Percentiles rank a stretch among this genome's conserved stretches.
Conservation (phyloP, 106 monocot species). For the Vanilla planifolia region DNA sequence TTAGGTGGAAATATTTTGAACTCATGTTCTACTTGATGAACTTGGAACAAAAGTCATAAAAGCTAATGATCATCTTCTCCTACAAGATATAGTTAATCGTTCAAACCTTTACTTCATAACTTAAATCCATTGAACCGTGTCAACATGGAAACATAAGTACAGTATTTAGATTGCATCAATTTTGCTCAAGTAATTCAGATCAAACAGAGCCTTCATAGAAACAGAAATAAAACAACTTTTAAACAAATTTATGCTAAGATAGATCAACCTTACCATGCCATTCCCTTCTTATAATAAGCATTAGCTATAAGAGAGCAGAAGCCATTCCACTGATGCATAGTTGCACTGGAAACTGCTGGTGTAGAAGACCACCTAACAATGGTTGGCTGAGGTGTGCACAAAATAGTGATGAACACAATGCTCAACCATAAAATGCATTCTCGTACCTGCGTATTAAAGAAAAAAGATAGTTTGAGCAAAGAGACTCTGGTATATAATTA, state of each 20-base stretch:
- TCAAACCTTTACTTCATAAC: no score
- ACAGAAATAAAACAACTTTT: background rate
- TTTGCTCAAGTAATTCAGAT: no score
- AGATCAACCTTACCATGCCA: constrained; percentile 70
- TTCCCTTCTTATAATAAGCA: constrained; percentile 88
- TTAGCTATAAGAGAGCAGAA: constrained; percentile 91
- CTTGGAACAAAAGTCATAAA: no score
- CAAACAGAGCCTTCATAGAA: no score
- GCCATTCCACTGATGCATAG: constrained; percentile 87
- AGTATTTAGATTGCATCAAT: no score
- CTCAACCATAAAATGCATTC: constrained; percentile 94
- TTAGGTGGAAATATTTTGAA: no score
- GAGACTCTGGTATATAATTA: background rate
- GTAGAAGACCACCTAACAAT: constrained; percentile 77
- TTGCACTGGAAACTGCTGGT: constrained; percentile 58
- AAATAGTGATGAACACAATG: constrained; percentile 87
- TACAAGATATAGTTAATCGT: no score
- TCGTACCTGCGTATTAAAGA: constrained; percentile 32
- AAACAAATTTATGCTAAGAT: no score
- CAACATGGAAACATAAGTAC: no score
- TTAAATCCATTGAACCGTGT: no score
- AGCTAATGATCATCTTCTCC: no score
- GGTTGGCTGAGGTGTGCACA: constrained; percentile 91
- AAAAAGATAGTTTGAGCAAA: background rate
- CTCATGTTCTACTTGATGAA: no score